Evolutionary conservation across 495 filamentous ascomycete genomes (phyloP).

Genomic region (Aspergillus diversus): DNA sequence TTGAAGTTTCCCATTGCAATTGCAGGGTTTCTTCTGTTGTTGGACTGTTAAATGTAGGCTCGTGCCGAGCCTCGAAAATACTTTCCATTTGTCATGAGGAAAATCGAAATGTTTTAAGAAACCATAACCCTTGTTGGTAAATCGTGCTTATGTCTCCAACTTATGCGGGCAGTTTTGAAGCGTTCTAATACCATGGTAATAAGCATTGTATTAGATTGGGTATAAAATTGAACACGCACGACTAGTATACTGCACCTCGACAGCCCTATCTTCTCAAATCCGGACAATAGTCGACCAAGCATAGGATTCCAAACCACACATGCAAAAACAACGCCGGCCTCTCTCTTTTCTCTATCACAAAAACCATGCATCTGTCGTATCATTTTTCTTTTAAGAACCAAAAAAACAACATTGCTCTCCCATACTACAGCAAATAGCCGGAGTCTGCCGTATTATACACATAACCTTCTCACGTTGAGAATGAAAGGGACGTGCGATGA

Average conservation of each 20-base stretch:
- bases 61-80: not conserved
- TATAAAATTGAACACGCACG: conserved; percentile 22
- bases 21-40: not conserved
- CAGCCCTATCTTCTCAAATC: not conserved
- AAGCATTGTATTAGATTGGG: conserved; percentile 15
- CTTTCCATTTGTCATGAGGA: not conserved
- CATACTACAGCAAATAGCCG: not conserved
- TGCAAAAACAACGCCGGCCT: conserved; percentile 10
- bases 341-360: conserved; percentile 2
- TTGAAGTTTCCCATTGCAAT: not conserved
- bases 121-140: not conserved
- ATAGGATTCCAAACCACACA: conserved; percentile 4
- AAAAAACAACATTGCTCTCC: not conserved
- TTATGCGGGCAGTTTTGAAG: not conserved
- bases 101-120: not conserved
- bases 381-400: not conserved
- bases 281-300: not conserved
- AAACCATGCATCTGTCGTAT: not conserved
- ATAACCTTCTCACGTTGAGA: not conserved
- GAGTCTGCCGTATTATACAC: conserved; percentile 4
- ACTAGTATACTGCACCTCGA: conserved; percentile 1
- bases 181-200: not conserved
- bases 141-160: not conserved
- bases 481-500: too few relatives aligned
- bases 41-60: not conserved